Conservation (phyloP, 2,329 filamentous ascomycete species). For the Aspergillus quadricinctus region DNA sequence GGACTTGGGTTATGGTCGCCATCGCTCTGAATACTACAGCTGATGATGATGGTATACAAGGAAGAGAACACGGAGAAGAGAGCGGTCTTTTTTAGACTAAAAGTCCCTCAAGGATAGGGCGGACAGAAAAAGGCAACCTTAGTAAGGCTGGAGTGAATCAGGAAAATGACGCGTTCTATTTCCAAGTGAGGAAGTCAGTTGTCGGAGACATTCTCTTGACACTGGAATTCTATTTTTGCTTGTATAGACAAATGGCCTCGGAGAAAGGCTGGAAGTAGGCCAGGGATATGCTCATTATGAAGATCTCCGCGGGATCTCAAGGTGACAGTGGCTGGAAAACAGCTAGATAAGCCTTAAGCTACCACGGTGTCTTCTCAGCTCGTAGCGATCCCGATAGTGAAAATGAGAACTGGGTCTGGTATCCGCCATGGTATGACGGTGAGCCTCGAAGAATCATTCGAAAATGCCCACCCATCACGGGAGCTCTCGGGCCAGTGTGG, state of each 20-base stretch:
- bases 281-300: background rate
- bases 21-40: constrained; percentile 11
- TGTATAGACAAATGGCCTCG: background rate
- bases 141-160: background rate
- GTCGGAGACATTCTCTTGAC: background rate
- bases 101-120: background rate
- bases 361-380: background rate
- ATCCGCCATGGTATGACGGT: background rate
- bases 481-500: background rate
- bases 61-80: background rate
- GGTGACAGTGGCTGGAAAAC: background rate
- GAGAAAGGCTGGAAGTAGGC: background rate
- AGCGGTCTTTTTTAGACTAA: background rate
- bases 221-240: background rate
- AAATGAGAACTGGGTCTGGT: background rate
- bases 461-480: background rate
- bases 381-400: background rate
- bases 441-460: background rate
- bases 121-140: background rate
- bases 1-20: constrained; percentile 23
- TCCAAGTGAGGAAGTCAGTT: background rate
- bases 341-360: background rate
- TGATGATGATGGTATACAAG: background rate
- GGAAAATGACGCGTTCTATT: background rate
- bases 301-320: background rate